phyloP scores from a whole-genome alignment of 148 eudicot genomes.

The Rhododendron simsii region DNA sequence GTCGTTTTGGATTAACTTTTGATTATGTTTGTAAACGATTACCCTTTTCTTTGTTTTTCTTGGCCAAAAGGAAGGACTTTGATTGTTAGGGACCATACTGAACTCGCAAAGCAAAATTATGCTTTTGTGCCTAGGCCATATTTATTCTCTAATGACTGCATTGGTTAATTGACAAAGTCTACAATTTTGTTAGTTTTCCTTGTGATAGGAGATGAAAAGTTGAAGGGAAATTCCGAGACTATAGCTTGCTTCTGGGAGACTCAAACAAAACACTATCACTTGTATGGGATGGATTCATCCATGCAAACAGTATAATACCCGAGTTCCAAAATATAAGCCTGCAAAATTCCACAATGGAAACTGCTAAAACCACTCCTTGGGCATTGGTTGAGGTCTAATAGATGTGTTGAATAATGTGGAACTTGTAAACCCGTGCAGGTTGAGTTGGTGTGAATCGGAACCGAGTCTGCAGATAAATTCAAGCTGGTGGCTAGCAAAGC shows the following conservation, averaged over 20 bases:
- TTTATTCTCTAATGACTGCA: neutral
- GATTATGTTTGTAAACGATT: neutral
- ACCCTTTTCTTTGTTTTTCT: neutral
- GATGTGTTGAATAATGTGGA: neutral
- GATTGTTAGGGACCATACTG: neutral
- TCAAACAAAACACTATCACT: neutral
- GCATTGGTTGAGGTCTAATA: neutral
- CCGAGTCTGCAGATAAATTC: neutral
- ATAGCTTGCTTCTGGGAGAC: neutral
- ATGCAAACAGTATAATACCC: neutral
- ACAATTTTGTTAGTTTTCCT: neutral
- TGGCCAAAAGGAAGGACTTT: neutral
- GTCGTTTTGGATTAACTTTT: neutral
- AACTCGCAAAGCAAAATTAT: neutral
- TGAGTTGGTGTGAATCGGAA: neutral
- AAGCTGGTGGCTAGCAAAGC: neutral
- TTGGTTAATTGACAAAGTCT: neutral
- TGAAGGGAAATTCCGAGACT: neutral
- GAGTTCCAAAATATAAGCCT: neutral
- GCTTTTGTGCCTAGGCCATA: neutral
- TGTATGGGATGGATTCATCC: neutral
- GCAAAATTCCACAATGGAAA: neutral
- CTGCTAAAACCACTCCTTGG: neutral
- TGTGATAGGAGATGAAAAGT: neutral
- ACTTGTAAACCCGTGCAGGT: neutral